Evolutionary conservation across 345 rosid genomes (phyloP), one percentile per base, ranked within the genome.

Genomic region (Hirschfeldia incana): DNA sequence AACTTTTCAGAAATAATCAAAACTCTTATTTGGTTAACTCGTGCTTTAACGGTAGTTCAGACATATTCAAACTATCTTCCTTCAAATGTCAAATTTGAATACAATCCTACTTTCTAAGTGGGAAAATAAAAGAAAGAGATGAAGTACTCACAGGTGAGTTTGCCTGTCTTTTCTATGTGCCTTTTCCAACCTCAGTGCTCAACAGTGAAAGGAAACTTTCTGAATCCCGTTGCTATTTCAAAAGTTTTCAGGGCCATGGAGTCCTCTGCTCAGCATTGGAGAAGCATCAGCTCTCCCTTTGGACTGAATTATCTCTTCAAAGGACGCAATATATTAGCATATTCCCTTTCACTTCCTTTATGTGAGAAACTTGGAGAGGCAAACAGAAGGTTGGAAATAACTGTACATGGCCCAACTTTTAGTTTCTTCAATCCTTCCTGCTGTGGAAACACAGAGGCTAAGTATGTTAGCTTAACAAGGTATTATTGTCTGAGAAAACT

Each of bases 111-210:
- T n/a, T 51, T n/a, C 57, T 51, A 51, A 46, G 53, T 2, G 5
- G 5, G 32, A 29, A 2, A 29, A 29, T 2, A 57, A 33, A 51
- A 66, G 1, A 12, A 13, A 53, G 57, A 39, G 12, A 74, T 17
- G 2, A 28, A 57, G 46, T 75, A 75, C 73, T 75, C 58, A 67
- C 79, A 16, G 21, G 17, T 34, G 64, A 33, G 36, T 33, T 33
- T 33, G 6, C 36, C 36, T 4, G 36, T 33, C 36, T 4, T 33
- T 33, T 33, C 36, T 33, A 5, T 33, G 36, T 33, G 36, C 36
- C 36, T 33, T 33, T 33, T 33, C 36, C 36, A 33, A 33, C 36
- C 36, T 33, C 36, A 33, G 6, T 33, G 36, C 36, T 33, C 36
- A 33, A 33, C 36, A 4, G 4, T 33, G 36, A 4, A 33, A 33